Base-by-base conservation (phyloP, 2,329 filamentous ascomycete genomes). In the Balansia obtecta region DNA sequence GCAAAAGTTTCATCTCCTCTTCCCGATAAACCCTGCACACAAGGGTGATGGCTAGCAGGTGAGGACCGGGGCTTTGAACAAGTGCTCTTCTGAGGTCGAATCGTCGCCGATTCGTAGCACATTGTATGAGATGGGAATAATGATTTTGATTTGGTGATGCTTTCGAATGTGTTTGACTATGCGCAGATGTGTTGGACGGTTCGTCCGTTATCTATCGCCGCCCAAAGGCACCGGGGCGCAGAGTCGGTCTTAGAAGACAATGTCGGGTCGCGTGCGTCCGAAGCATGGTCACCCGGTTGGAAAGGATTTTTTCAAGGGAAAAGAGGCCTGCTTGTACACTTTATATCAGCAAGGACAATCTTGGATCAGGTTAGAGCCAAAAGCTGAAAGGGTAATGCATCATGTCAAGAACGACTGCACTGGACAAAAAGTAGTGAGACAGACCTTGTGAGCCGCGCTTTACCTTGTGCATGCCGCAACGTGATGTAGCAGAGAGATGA, bases 301-400 rank as follows among this genome's bases (percentile, higher is more conserved):
- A 27, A 27, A 7, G 27, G 27, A 27, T 8, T 7, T 8, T 7
- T 7, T 5, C 27, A 27, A 27, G 27, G 27, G 27, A 5, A 27
- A 45, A 45, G 51, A 48, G 53, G 40, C 22, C 12, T 50, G 42
- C 33, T 40, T 40, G 43, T 44, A 41, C 32, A 9, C 22, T 48
- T 46, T 27, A n/a, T 13, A 32, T 45, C 2, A 45, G 37, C 39
- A 42, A 30, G 13, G 4, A 15, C 18, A n/a, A 43, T 22, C 6
- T 18, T 27, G 16, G 41, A 20, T 38, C 18, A 9, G 12, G 27
- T 20, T 16, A n/a, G 16, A 42, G 18, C 10, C 12, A 22, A 22
- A 22, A 22, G 20, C 2, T 2, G 4, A 32, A 30, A 22, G 34
- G 13, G 2, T 15, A n/a, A 12, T 42, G n/a, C 20, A 27, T 27